Evolutionary conservation across 768 basidiomycete genomes (phyloP), one percentile per base, ranked within the genome.

Genomic region (Tephrocybe sp.): DNA sequence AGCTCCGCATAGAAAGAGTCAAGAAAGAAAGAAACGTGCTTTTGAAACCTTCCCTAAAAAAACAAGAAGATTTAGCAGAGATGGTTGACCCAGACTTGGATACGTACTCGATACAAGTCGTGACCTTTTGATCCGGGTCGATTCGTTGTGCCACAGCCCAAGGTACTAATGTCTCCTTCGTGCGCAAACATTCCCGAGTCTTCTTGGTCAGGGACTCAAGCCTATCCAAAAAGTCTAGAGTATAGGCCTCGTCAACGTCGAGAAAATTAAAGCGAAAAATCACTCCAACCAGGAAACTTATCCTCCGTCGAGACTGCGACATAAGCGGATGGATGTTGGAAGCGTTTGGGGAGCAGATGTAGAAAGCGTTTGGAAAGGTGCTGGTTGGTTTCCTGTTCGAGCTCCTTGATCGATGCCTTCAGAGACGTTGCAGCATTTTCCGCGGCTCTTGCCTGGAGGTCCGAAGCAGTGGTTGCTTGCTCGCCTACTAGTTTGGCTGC

Each of bases 321-420:
- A 12, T 22, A 47, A 4, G n/a, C n/a, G n/a, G n/a, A n/a, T n/a
- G n/a, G n/a, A n/a, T n/a, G n/a, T n/a, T n/a, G n/a, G n/a, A n/a
- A n/a, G n/a, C n/a, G n/a, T n/a, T n/a, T n/a, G n/a, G n/a, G 85
- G 28, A 7, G 12, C 28, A 30, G 12, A 30, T 30, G 28, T 9
- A 30, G n/a, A 11, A 40, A 13, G 3, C 38, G 37, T 28, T 26
- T 48, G 16, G 38, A 36, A 5, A 25, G 28, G 30, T 30, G 12
- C 7, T 12, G 37, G 13, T 48, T 16, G 12, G 27, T n/a, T 9
- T 48, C 28, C 9, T 48, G 37, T 24, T 13, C 31, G 13, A 47
- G 31, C 26, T 28, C 21, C 21, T 39, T 24, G 3, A 25, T 31
- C 7, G 46, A 47, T 7, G 36, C 19, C 16, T 27, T 31, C 15